Conservation (phyloP, 345 rosid genomes). For the Carallia brachiata region DNA sequence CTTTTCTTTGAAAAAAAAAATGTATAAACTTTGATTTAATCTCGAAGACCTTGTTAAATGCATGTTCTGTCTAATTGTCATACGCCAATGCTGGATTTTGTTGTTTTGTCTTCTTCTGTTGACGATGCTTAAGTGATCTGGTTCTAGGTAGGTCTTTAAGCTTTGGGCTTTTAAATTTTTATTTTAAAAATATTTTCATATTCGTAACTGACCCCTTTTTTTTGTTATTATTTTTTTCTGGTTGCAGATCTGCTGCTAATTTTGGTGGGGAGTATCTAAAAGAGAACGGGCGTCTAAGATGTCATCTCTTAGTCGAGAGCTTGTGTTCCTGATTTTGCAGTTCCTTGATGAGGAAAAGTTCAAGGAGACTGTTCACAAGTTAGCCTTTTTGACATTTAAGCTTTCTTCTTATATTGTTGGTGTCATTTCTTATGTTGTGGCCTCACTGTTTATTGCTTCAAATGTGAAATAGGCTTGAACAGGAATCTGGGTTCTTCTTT, state of each 20-base stretch:
- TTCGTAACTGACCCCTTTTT: constrained; percentile 26
- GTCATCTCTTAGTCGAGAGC: constrained; percentile 34
- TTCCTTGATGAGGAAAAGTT: constrained; percentile 41
- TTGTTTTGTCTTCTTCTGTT: constrained; percentile 11
- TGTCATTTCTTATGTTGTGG: neutral
- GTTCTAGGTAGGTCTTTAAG: constrained; percentile 19
- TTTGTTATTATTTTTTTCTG: neutral
- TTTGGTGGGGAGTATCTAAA: constrained; percentile 26
- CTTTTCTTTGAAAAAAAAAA: constrained; percentile 1
- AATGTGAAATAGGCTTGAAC: constrained; percentile 36
- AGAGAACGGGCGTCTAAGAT: constrained; percentile 35
- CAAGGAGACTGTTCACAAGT: constrained; percentile 34
- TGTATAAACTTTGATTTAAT: constrained; percentile 14
- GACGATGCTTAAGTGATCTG: constrained; percentile 41
- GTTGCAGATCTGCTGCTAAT: constrained; percentile 62
- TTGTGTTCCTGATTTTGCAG: constrained; percentile 43
- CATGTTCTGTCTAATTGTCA: constrained; percentile 1
- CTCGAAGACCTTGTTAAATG: neutral
- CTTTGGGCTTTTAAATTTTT: neutral
- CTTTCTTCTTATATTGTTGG: neutral
- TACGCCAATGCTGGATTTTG: constrained; percentile 16
- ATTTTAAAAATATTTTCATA: constrained; percentile 3
- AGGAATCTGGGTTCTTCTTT: constrained; percentile 34
- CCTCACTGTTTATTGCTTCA: neutral
- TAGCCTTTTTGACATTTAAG: constrained; percentile 2